phyloP scores from a whole-genome alignment of 2,329 filamentous ascomycete genomes.

The Trichophyton rubrum region DNA sequence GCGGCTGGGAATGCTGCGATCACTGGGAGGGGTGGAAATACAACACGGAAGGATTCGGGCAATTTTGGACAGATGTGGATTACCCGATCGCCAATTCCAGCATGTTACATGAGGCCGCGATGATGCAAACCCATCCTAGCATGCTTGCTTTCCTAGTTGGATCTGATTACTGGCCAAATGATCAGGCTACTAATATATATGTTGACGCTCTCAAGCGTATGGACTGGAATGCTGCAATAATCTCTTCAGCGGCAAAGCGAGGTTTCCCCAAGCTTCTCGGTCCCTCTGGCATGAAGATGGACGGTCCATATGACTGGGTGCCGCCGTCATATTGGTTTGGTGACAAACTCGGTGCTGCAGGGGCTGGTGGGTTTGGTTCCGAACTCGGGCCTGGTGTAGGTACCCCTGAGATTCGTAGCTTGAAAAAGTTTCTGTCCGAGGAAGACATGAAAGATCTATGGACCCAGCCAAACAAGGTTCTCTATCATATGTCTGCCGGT shows the following conservation, averaged over 20 bases:
- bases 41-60: constrained; percentile 40
- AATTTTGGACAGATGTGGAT: constrained; percentile 41
- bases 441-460: constrained; percentile 45
- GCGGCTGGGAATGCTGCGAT: constrained; percentile 56
- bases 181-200: constrained; percentile 43
- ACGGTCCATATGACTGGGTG: constrained; percentile 54
- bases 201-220: constrained; percentile 37
- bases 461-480: constrained; percentile 39
- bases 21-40: constrained; percentile 56
- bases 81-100: constrained; percentile 43
- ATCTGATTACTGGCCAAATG: constrained; percentile 52
- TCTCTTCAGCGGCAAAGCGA: constrained; percentile 45
- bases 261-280: constrained; percentile 43
- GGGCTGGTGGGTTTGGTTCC: constrained; percentile 47
- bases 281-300: constrained; percentile 52
- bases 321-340: constrained; percentile 54
- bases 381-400: constrained; percentile 52
- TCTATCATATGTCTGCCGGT: constrained; percentile 50
- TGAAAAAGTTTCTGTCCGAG: constrained; percentile 42
- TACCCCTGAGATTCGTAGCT: constrained; percentile 45
- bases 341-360: constrained; percentile 40
- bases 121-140: constrained; percentile 49
- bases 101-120: constrained; percentile 48
- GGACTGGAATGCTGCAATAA: constrained; percentile 46
- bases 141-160: constrained; percentile 48